Base-by-base conservation (phyloP, 2,329 filamentous ascomycete genomes). In the Colletotrichum nymphaeae region DNA sequence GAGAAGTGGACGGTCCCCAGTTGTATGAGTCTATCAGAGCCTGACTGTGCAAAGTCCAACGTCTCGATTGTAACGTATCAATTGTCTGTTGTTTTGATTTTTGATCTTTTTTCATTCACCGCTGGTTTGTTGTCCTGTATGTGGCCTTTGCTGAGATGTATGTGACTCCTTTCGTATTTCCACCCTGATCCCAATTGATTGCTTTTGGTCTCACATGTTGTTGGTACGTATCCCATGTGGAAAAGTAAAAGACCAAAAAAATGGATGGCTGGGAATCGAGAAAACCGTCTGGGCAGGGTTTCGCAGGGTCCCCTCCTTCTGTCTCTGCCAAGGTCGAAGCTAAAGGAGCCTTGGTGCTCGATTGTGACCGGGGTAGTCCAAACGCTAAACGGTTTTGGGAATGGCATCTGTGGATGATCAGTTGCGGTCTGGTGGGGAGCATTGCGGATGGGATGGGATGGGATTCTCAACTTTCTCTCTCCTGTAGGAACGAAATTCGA, bases 371-470 rank as follows among this genome's bases (percentile, higher is more conserved):
- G 4, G 35, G 35, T 22, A 49, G 22, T 37, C 58, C n/a, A 26
- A 9, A 56, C 66, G 69, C 59, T 72, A 69, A 59, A 30, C 53
- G 69, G 53, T 19, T 72, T 69, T 35, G 30, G 59, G 66, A 1
- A 30, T 64, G 26, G 52, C 42, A 49, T 26, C 28, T 24, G 19
- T 22, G 22, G 69, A 52, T 63, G 65, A 72, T 72, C 69, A 72
- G 69, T 72, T 69, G 70, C 67, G 60, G 67, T 70, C 71, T 69
- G 35, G 59, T 63, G 46, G 59, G 22, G 55, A 16, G 37, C 37
- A 62, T 37, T 55, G n/a, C 22, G 52, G 26, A 55, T 55, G 52
- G 52, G 16, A 42, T 42, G 32, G 32, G 32, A 35, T 9, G 35
- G 35, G 35, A 37, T 16, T 37, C 35, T 6, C 35, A 37, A 37